phyloP scores from a whole-genome alignment of 1,139 yeast genomes.

The Yamadazyma atlantica region DNA sequence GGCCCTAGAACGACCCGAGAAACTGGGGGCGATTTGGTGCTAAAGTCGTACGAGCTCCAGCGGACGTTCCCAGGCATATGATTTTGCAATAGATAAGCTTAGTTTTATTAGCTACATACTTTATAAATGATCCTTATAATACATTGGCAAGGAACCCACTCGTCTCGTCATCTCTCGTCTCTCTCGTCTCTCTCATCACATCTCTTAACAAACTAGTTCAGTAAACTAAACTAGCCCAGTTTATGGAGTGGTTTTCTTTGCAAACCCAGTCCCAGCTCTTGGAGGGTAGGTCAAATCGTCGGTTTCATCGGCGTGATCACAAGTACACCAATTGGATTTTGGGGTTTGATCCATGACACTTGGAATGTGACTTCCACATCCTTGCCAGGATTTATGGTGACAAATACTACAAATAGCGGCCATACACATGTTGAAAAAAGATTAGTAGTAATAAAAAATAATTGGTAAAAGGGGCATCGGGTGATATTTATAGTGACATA shows the following conservation, averaged over 20 bases:
- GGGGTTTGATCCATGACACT: conserved; percentile 36
- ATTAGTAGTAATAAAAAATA: not conserved
- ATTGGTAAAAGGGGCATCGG: not conserved
- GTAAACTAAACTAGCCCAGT: too few species aligned
- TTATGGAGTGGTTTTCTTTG: conserved; percentile 20
- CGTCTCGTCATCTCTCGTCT: too few species aligned
- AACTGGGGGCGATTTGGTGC: not conserved
- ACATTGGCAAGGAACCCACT: too few species aligned
- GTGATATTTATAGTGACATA: not conserved
- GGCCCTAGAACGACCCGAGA: too few species aligned
- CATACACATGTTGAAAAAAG: conserved; percentile 15
- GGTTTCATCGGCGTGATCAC: conserved; percentile 29
- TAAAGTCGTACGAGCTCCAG: not conserved
- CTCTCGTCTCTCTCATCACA: too few species aligned
- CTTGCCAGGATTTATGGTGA: conserved; percentile 38
- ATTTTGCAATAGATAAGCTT: not conserved
- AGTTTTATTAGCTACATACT: not conserved
- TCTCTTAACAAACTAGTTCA: too few species aligned
- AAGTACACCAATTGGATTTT: conserved; percentile 40
- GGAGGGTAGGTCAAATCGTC: conserved; percentile 36
- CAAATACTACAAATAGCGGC: conserved; percentile 19
- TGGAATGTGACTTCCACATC: conserved; percentile 34
- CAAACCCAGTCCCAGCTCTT: conserved; percentile 44
- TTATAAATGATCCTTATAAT: not conserved
- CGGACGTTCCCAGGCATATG: not conserved